Evolutionary conservation across 2,329 filamentous ascomycete species (phyloP).

Genomic region (Xylaria sp.): DNA sequence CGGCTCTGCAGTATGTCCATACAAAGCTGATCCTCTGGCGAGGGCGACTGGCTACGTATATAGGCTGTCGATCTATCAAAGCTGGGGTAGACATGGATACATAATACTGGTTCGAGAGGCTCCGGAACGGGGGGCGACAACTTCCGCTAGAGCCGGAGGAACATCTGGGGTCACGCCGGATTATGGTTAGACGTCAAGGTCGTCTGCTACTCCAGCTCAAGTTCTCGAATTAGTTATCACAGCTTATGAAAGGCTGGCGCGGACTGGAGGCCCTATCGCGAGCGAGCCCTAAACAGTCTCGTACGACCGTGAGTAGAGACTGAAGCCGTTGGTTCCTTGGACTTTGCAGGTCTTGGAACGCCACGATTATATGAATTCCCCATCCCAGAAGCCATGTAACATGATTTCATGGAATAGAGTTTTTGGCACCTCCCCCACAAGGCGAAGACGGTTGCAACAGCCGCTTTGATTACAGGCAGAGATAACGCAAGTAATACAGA

Average conservation of each 20-base stretch:
- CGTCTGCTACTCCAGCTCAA: background rate
- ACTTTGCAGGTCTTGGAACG: conserved; percentile 15
- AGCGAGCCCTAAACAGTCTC: conserved; percentile 2
- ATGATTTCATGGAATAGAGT: conserved; percentile 21
- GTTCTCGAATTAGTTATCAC: background rate
- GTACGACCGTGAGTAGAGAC: background rate
- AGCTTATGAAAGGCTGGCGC: background rate
- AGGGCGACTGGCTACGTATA: background rate
- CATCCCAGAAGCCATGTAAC: conserved; percentile 13
- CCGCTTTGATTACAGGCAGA: background rate
- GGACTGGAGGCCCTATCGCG: conserved; percentile 9
- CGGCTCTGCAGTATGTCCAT: background rate
- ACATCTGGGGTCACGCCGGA: conserved; percentile 5
- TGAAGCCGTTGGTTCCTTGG: conserved; percentile 9
- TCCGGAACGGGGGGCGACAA: background rate
- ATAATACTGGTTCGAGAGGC: background rate
- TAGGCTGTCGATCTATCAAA: conserved; percentile 7
- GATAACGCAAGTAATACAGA: conserved; percentile 22
- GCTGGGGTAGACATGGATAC: background rate
- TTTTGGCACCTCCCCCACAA: conserved; percentile 23
- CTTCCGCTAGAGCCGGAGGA: conserved; percentile 3
- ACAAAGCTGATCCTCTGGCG: background rate
- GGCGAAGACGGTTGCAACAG: conserved; percentile 14
- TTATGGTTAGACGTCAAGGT: conserved; percentile 1
- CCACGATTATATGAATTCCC: conserved; percentile 28